phyloP scores from a whole-genome alignment of 2,329 filamentous ascomycete species.

The Setomelanomma holmii region DNA sequence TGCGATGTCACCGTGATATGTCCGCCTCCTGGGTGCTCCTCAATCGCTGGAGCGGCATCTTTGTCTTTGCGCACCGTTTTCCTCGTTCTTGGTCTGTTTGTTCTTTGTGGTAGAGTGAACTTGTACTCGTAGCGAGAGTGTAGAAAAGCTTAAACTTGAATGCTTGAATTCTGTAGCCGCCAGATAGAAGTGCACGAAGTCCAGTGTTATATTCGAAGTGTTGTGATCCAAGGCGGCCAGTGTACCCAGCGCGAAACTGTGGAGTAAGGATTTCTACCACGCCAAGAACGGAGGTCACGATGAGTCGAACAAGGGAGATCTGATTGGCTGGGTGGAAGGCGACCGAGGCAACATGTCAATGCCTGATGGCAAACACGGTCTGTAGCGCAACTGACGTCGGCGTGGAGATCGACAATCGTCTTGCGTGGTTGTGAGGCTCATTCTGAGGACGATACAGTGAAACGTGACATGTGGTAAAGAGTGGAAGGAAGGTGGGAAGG shows the following conservation, averaged over 20 bases:
- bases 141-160: neutral
- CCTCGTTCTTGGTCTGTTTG: neutral
- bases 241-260: neutral
- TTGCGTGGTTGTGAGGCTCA: no score
- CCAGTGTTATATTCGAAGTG: no score
- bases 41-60: constrained; percentile 17
- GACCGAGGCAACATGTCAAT: no score
- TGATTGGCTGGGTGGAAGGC: constrained; percentile 20
- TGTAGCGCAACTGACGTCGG: no score
- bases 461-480: no score
- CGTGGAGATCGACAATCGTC: no score
- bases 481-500: no score
- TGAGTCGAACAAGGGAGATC: constrained; percentile 15
- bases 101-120: neutral
- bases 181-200: no score
- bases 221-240: neutral
- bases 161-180: no score
- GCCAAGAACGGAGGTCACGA: constrained; percentile 11
- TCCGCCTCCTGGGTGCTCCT: constrained; percentile 32
- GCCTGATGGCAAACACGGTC: no score
- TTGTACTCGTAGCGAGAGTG: neutral
- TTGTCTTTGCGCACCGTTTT: constrained; percentile 42
- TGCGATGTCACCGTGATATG: constrained; percentile 47
- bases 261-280: neutral
- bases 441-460: no score